Percentiles rank a stretch among this genome's conserved stretches.
Evolutionary conservation across 2,329 filamentous ascomycete species (phyloP).

Genomic region (Penicillium sumatraense): DNA sequence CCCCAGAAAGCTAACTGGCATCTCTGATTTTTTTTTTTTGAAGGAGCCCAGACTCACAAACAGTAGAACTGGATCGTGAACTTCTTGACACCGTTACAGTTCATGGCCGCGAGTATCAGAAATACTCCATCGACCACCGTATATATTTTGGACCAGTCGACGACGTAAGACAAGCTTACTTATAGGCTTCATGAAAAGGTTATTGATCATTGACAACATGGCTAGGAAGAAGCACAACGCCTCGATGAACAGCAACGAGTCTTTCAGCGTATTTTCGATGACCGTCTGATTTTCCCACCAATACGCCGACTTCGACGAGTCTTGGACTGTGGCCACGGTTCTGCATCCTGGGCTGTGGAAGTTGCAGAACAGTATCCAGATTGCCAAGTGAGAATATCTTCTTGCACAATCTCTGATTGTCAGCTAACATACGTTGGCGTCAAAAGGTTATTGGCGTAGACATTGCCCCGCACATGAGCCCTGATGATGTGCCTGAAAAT

Average conservation of each 20-base stretch:
- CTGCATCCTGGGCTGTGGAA: slow-evolving; percentile 72
- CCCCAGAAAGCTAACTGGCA: slow-evolving; percentile 31
- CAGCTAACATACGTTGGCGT: slow-evolving; percentile 22
- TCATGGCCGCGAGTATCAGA: slow-evolving; percentile 69
- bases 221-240: slow-evolving; percentile 69
- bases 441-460: slow-evolving; percentile 71
- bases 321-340: slow-evolving; percentile 74
- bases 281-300: slow-evolving; percentile 71
- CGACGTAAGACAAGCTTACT: slow-evolving; percentile 58
- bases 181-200: not conserved
- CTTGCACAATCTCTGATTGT: not conserved
- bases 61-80: slow-evolving; percentile 58
- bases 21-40: slow-evolving; percentile 11
- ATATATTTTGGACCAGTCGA: slow-evolving; percentile 73
- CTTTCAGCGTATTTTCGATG: slow-evolving; percentile 67
- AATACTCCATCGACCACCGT: slow-evolving; percentile 66
- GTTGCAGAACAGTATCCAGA: slow-evolving; percentile 67
- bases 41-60: slow-evolving; percentile 52
- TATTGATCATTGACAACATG: slow-evolving; percentile 18
- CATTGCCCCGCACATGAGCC: slow-evolving; percentile 71
- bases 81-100: slow-evolving; percentile 64
- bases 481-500: slow-evolving; percentile 67
- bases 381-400: slow-evolving; percentile 61
- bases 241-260: slow-evolving; percentile 67
- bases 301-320: slow-evolving; percentile 62